A percentile compares a stretch with the other conserved stretches of the same genome.
phyloP scores from a whole-genome alignment of 768 basidiomycete species.

The Amanita fuliginea region DNA sequence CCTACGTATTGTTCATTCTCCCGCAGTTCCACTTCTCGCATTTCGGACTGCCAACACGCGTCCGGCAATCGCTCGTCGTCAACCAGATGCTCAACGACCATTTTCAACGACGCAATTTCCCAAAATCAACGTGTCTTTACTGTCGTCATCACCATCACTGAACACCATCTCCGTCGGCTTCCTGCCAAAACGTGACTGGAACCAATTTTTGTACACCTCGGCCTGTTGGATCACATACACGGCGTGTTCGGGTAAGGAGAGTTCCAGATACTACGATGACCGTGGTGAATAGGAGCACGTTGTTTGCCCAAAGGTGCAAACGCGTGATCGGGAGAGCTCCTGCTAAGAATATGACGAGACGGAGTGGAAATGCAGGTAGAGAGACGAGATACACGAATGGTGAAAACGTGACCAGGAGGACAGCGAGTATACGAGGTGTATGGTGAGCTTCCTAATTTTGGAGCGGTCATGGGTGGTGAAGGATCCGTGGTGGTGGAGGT shows the following conservation, averaged over 20 bases:
- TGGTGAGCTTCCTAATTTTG: slow-evolving; percentile 21
- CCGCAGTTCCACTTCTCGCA: slow-evolving; percentile 62
- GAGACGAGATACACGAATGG: slow-evolving; percentile 38
- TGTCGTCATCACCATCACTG: not conserved
- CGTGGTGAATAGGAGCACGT: not conserved
- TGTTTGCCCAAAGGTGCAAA: slow-evolving; percentile 1
- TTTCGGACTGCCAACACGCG: slow-evolving; percentile 50
- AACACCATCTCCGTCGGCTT: not conserved
- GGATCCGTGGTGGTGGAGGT: not conserved
- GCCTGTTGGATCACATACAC: not conserved
- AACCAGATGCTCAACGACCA: slow-evolving; percentile 27
- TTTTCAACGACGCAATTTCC: slow-evolving; percentile 11
- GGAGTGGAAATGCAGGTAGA: slow-evolving; percentile 36
- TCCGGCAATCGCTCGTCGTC: slow-evolving; percentile 63
- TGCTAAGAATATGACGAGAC: slow-evolving; percentile 30
- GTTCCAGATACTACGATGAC: not conserved
- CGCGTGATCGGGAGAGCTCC: slow-evolving; percentile 39
- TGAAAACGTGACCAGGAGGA: slow-evolving; percentile 35
- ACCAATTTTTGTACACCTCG: not conserved
- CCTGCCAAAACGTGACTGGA: not conserved
- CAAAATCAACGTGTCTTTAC: not conserved
- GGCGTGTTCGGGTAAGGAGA: not conserved
- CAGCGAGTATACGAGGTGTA: slow-evolving; percentile 43
- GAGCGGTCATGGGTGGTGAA: not conserved
- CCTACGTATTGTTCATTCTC: slow-evolving; percentile 59